Conservation (phyloP, 2,329 filamentous ascomycete species). For the Hirsutella rhossiliensis region DNA sequence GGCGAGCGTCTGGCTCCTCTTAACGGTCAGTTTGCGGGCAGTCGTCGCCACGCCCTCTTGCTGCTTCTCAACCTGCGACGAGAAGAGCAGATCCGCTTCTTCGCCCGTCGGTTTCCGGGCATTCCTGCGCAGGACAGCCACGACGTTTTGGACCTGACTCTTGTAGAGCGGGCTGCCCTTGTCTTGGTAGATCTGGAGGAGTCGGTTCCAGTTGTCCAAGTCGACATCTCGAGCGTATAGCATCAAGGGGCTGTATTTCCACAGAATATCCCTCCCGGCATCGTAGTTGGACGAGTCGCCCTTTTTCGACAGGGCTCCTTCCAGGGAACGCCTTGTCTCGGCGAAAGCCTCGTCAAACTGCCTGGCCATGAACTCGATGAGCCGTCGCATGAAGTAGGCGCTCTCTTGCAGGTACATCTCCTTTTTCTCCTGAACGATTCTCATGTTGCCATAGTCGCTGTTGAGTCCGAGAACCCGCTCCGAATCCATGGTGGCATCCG, state of each 20-base stretch:
- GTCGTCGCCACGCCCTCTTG: slow-evolving; percentile 64
- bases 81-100: slow-evolving; percentile 79
- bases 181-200: slow-evolving; percentile 71
- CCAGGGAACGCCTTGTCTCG: slow-evolving; percentile 53
- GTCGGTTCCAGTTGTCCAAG: slow-evolving; percentile 63
- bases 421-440: slow-evolving; percentile 87
- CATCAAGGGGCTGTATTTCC: slow-evolving; percentile 80
- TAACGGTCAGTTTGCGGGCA: slow-evolving; percentile 84
- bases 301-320: slow-evolving; percentile 49
- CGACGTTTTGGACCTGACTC: slow-evolving; percentile 67
- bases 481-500: slow-evolving; percentile 30
- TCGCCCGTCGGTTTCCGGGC: slow-evolving; percentile 64
- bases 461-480: slow-evolving; percentile 42
- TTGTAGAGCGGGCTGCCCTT: slow-evolving; percentile 68
- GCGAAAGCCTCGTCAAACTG: slow-evolving; percentile 68
- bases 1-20: slow-evolving; percentile 79
- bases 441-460: slow-evolving; percentile 77
- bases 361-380: slow-evolving; percentile 70
- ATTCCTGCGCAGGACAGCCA: slow-evolving; percentile 68
- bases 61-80: slow-evolving; percentile 72
- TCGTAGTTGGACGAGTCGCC: slow-evolving; percentile 62
- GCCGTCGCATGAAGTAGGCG: slow-evolving; percentile 60
- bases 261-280: slow-evolving; percentile 59
- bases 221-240: slow-evolving; percentile 84
- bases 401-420: slow-evolving; percentile 75